phyloP scores from a whole-genome alignment of 306 rosid genomes.

The Quercus ilex region DNA sequence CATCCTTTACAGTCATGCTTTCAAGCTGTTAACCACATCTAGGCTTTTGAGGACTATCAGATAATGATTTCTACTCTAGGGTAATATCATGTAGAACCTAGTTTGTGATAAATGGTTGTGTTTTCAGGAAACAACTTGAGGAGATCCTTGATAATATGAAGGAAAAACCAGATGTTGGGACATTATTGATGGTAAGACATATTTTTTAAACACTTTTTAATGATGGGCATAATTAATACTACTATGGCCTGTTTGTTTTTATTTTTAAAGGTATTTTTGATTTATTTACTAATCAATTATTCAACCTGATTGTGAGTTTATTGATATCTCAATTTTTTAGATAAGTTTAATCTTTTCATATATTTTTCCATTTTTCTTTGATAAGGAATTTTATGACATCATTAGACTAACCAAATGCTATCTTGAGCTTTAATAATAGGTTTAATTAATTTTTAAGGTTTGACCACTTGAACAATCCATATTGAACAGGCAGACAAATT shows the following conservation, averaged over 20 bases:
- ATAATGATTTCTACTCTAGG: not conserved
- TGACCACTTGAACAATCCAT: not conserved
- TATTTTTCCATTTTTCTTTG: too few relatives aligned
- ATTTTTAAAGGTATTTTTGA: not conserved
- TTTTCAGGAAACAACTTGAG: conserved; percentile 94
- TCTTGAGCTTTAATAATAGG: not conserved
- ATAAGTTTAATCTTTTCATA: not conserved
- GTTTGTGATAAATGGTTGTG: conserved; percentile 27
- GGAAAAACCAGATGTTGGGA: conserved; percentile 96
- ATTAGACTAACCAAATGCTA: not conserved
- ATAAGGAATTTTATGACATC: not conserved
- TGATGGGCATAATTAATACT: not conserved
- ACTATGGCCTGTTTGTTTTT: not conserved
- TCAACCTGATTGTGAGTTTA: not conserved
- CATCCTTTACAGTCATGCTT: not conserved
- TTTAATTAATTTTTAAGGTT: not conserved
- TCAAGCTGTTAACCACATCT: not conserved
- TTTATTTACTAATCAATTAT: not conserved
- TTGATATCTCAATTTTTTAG: not conserved
- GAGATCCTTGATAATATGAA: conserved; percentile 77
- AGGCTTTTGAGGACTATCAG: not conserved
- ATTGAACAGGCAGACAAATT: not conserved
- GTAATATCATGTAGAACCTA: conserved; percentile 4
- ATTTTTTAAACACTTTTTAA: conserved; percentile 8
- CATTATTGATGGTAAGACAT: conserved; percentile 73